Conservation (phyloP, 75 land plant genomes). For the Sequoia sempervirens region DNA sequence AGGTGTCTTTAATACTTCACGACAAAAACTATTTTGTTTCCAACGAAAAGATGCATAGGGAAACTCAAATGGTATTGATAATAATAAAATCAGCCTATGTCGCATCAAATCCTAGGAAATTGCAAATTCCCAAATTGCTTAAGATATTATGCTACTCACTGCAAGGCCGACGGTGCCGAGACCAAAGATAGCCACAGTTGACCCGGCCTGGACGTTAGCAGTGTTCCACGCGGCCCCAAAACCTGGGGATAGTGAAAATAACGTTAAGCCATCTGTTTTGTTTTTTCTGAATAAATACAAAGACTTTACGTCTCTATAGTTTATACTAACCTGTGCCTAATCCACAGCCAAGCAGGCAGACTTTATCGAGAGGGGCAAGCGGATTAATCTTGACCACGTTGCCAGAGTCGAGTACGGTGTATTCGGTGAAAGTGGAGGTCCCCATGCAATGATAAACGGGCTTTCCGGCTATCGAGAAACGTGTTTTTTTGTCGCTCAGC, state of each 20-base stretch:
- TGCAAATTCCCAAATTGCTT: too few relatives aligned
- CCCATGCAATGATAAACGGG: slow-evolving; percentile 16
- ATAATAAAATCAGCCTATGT: too few relatives aligned
- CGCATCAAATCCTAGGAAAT: too few relatives aligned
- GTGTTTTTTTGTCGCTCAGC: slow-evolving; percentile 33
- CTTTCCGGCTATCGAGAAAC: slow-evolving; percentile 27
- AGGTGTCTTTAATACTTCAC: too few relatives aligned
- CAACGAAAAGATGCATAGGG: too few relatives aligned
- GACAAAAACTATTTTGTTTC: too few relatives aligned
- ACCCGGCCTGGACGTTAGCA: slow-evolving; percentile 73
- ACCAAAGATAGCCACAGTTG: slow-evolving; percentile 83
- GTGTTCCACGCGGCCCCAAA: slow-evolving; percentile 91
- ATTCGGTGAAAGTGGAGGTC: slow-evolving; percentile 36
- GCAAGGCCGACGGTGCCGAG: slow-evolving; percentile 93
- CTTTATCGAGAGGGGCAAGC: slow-evolving; percentile 9
- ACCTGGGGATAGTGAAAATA: slow-evolving; percentile 13
- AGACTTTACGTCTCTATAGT: background rate
- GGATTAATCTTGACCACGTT: slow-evolving; percentile 36
- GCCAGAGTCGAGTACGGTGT: slow-evolving; percentile 23
- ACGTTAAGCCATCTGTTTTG: background rate
- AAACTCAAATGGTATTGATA: too few relatives aligned
- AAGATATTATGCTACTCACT: slow-evolving; percentile 29
- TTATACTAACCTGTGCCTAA: slow-evolving; percentile 14
- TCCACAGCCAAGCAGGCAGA: slow-evolving; percentile 35
- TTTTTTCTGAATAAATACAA: background rate